Conservation (phyloP, 2,329 filamentous ascomycete species). For the Endothia cerciana region DNA sequence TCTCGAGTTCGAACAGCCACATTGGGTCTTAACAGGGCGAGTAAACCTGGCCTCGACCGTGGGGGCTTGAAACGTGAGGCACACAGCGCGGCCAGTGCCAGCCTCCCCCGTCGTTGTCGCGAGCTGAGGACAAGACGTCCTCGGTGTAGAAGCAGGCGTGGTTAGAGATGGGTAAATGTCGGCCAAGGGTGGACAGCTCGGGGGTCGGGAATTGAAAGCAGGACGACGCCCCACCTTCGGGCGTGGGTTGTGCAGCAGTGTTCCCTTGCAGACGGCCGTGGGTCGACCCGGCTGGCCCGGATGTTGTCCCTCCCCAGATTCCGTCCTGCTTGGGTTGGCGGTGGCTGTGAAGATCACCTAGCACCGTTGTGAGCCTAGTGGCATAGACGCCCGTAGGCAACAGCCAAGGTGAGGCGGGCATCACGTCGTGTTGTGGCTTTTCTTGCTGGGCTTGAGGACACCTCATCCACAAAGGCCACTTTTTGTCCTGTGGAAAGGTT, state of each 20-base stretch:
- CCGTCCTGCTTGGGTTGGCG: conserved; percentile 7
- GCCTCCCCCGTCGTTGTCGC: too few species aligned
- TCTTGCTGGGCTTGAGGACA: not conserved
- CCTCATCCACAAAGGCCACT: not conserved
- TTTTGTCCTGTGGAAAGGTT: not conserved
- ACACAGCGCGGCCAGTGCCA: not conserved
- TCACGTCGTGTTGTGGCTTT: not conserved
- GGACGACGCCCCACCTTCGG: conserved; percentile 8
- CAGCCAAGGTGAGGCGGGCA: conserved; percentile 1
- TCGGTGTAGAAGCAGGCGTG: not conserved
- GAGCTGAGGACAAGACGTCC: not conserved
- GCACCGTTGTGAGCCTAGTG: conserved; percentile 8
- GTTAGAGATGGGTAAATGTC: not conserved
- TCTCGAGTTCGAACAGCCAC: conserved; percentile 1
- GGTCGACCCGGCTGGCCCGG: conserved; percentile 10
- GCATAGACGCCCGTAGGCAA: conserved; percentile 5
- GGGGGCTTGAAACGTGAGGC: not conserved
- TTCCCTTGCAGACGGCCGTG: not conserved
- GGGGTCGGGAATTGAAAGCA: conserved; percentile 14
- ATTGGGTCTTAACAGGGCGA: conserved; percentile 18
- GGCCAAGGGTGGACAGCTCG: conserved; percentile 1
- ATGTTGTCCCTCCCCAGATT: conserved; percentile 3
- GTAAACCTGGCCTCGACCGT: conserved; percentile 19
- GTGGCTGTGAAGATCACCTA: conserved; percentile 10
- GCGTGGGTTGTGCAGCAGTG: conserved; percentile 7